Evolutionary conservation across 306 rosid genomes (phyloP).

Genomic region (Corylus heterophylla): DNA sequence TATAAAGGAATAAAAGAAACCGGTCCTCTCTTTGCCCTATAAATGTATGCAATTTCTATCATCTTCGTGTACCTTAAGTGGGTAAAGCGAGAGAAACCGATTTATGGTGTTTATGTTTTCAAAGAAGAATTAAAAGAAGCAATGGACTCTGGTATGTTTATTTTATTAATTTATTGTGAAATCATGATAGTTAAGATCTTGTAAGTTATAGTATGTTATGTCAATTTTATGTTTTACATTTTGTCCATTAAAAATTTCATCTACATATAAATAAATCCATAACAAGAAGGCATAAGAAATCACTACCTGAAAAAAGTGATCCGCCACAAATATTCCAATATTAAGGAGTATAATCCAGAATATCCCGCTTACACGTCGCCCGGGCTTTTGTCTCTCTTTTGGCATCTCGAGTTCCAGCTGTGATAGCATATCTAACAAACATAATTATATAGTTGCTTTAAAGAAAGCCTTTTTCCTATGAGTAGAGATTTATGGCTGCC

Average conservation of each 20-base stretch:
- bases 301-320: slow-evolving; percentile 74
- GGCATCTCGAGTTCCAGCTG: slow-evolving; percentile 73
- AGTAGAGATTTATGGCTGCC: too few relatives aligned
- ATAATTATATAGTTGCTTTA: slow-evolving; percentile 11
- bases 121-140: too few relatives aligned
- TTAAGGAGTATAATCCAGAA: slow-evolving; percentile 86
- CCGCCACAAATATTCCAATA: slow-evolving; percentile 71
- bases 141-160: too few relatives aligned
- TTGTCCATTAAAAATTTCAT: neutral
- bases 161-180: too few relatives aligned
- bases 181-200: too few relatives aligned
- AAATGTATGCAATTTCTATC: too few relatives aligned
- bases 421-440: slow-evolving; percentile 64
- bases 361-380: slow-evolving; percentile 76
- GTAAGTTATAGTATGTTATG: too few relatives aligned
- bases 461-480: neutral
- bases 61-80: too few relatives aligned
- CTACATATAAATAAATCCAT: neutral
- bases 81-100: too few relatives aligned
- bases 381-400: slow-evolving; percentile 45
- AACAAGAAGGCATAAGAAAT: neutral
- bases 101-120: too few relatives aligned
- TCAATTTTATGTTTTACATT: neutral
- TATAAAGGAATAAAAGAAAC: too few relatives aligned
- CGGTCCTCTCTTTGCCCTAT: too few relatives aligned